Percentiles rank a stretch among this genome's conserved stretches.
These are phyloP conservation scores for Fusarium continuum DNA, from an alignment of 2,329 filamentous ascomycete species.

Conservation along the genomic window DNA sequence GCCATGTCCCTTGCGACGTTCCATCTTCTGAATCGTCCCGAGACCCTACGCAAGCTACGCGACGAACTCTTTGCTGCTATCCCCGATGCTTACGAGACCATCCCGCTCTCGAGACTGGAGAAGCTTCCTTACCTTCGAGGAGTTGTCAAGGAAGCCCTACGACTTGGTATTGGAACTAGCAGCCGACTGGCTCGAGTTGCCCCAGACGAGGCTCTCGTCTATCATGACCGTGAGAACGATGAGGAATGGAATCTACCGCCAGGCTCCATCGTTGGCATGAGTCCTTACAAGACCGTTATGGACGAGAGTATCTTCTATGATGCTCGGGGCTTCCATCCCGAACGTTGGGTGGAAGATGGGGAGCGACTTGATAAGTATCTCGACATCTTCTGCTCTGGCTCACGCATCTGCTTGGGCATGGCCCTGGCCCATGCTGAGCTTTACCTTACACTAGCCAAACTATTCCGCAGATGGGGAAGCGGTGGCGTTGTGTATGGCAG, in stretches of 20 bases:
- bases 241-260: constrained; percentile 46
- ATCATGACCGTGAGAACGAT: constrained; percentile 42
- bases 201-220: constrained; percentile 48
- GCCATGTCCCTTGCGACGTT: constrained; percentile 49
- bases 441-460: constrained; percentile 49
- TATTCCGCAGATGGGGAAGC: constrained; percentile 52
- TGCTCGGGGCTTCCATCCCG: constrained; percentile 47
- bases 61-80: constrained; percentile 50
- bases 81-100: constrained; percentile 43
- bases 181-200: constrained; percentile 59
- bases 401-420: constrained; percentile 50
- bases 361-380: constrained; percentile 48
- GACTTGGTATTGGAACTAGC: constrained; percentile 59
- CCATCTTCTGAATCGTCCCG: constrained; percentile 48
- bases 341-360: constrained; percentile 50
- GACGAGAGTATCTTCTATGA: constrained; percentile 48
- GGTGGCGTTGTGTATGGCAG: constrained; percentile 45
- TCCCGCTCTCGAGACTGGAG: constrained; percentile 46
- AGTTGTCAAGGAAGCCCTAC: constrained; percentile 61
- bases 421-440: constrained; percentile 52
- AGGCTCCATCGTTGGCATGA: constrained; percentile 51
- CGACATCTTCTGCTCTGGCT: constrained; percentile 49
- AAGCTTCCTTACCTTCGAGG: constrained; percentile 57
- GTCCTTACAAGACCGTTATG: constrained; percentile 49
- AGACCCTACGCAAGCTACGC: constrained; percentile 46